phyloP scores from a whole-genome alignment of 108 stramenopile genomes.

The Schizochytrium sp. region DNA sequence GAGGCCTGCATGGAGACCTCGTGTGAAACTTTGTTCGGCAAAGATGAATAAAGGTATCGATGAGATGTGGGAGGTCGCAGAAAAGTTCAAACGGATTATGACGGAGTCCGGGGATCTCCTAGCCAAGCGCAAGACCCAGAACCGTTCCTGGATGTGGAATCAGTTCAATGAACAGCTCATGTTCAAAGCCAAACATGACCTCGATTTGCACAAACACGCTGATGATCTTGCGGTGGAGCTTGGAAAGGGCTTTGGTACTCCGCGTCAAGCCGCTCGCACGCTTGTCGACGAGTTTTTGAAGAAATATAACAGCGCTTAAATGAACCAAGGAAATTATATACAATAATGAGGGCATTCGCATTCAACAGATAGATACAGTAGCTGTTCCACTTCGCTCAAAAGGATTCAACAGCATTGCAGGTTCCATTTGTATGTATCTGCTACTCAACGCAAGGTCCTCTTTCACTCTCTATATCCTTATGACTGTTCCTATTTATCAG shows the following conservation, averaged over 20 bases:
- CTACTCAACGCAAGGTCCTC: too few species aligned
- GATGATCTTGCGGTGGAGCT: constrained; percentile 13
- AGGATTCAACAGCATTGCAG: too few species aligned
- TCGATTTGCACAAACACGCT: background rate
- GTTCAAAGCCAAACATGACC: background rate
- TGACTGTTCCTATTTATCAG: too few species aligned
- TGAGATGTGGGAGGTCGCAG: constrained; percentile 68
- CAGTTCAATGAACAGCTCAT: constrained; percentile 60
- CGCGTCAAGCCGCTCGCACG: constrained; percentile 46
- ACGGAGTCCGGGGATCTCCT: constrained; percentile 35
- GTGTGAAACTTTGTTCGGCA: constrained; percentile 69
- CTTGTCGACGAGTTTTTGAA: constrained; percentile 39
- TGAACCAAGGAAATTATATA: background rate
- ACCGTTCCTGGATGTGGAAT: constrained; percentile 58
- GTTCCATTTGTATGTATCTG: too few species aligned
- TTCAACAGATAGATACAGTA: too few species aligned
- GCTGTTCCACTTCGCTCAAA: too few species aligned
- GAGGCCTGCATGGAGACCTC: constrained; percentile 66
- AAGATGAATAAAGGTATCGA: constrained; percentile 56
- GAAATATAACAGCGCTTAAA: background rate
- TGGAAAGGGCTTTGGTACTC: constrained; percentile 18
- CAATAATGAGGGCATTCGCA: too few species aligned
- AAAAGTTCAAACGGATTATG: constrained; percentile 7
- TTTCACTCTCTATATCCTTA: too few species aligned
- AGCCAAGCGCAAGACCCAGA: constrained; percentile 43